Evolutionary conservation across 2,329 filamentous ascomycete species (phyloP).

Genomic region (Pezicula radicicola): DNA sequence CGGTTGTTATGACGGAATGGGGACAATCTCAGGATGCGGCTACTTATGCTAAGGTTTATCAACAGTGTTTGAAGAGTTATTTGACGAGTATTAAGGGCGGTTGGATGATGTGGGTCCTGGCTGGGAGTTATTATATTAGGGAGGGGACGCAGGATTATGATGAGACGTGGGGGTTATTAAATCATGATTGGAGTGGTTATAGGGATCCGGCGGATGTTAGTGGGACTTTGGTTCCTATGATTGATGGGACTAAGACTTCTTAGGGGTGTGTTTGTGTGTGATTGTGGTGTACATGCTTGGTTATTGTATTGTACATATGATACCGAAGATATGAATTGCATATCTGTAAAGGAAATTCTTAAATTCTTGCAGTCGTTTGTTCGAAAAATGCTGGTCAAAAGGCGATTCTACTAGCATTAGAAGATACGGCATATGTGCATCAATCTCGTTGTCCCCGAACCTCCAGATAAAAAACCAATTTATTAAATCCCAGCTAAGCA

Average conservation of each 20-base stretch:
- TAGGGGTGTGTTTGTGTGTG: background rate
- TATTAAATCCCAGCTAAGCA: no score
- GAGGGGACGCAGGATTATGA: constrained; percentile 51
- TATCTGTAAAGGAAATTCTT: no score
- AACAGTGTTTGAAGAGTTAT: constrained; percentile 47
- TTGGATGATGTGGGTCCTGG: constrained; percentile 58
- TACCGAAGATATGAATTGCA: no score
- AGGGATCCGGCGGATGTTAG: background rate
- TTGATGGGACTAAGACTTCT: background rate
- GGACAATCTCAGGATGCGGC: constrained; percentile 46
- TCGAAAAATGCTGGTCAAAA: no score
- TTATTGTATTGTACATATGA: no score
- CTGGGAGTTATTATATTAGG: constrained; percentile 56
- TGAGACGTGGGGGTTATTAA: constrained; percentile 53
- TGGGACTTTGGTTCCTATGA: background rate
- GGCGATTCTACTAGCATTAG: no score
- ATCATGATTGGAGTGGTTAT: background rate
- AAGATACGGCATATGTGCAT: no score
- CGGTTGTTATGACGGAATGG: constrained; percentile 39
- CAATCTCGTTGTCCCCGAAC: no score
- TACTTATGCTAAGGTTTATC: constrained; percentile 46
- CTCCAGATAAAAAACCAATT: no score
- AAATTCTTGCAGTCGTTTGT: no score
- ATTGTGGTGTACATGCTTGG: no score
- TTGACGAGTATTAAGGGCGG: constrained; percentile 46